Base-by-base conservation (phyloP, 495 filamentous ascomycete species). In the Aspergillus carlsbadensis region DNA sequence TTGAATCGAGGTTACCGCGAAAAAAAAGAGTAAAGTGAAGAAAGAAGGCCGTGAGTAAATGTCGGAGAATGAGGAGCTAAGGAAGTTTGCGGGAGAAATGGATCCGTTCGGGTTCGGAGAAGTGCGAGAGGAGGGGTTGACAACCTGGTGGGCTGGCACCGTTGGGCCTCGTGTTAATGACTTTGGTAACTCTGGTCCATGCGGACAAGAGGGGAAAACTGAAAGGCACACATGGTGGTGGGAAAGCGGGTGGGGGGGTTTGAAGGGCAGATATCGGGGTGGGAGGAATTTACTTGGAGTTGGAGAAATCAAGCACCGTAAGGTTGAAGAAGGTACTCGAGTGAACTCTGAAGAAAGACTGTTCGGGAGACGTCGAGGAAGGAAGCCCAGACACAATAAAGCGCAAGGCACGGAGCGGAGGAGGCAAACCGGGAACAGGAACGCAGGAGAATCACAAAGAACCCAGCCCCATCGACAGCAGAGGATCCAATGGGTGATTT, bases 11-110 rank as follows among this genome's bases (percentile, higher is more conserved):
- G 57, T 20, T 43, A 41, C 26, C 26, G 26, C 26, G 26, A 29
- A 8, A 51, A 46, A 53, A 63, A 52, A 24, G 49, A 31, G 39
- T 24, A 54, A 37, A 58, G 55, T 22, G 29, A 54, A 44, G 43
- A 51, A 57, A 62, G 64, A 67, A 67, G 65, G 50, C 52, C 59
- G 61, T 20, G 63, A 63, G 46, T 42, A 51, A 56, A 61, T 59
- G 69, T 52, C 61, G 64, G 58, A 59, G 49, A 62, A 60, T 61
- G 64, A 68, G 62, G 68, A 71, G 63, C 70, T 70, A 73, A 74
- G 71, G 73, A 61, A 71, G 63, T 68, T 75, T 75, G 72, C 72
- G 72, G 72, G 69, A 69, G 62, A 62, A 44, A 17, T 63, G 57
- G 62, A 67, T 64, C 67, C 67, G 68, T 67, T 63, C 65, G 68